Base-by-base conservation (phyloP, 2,329 filamentous ascomycete species). In the Phaeophleospora eucalypticola region DNA sequence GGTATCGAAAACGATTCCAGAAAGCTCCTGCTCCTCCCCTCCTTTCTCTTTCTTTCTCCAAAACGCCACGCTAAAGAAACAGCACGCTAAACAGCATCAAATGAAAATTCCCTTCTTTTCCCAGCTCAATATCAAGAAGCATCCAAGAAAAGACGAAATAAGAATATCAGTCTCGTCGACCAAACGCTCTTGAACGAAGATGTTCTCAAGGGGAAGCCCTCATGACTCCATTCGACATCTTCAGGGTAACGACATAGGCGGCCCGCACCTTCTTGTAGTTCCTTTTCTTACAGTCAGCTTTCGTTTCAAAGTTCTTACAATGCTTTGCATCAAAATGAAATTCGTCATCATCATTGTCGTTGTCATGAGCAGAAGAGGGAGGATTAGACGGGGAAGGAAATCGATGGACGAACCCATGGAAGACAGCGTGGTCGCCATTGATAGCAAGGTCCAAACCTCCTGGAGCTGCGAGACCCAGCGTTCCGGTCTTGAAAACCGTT, bases 401-500 rank as follows among this genome's bases (percentile, higher is more conserved):
- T 7, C 24, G 24, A 12, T 29, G 24, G 6, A 29, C 24, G 24
- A 29, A 55, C 45, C 58, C 63, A 53, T 65, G 63, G 50, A 60
- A 66, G n/a, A 66, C 51, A 1, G 60, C 56, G 36, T 59, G 55
- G 21, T 61, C 44, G 0, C 63, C 64, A 52, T 65, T 60, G 18
- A 59, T 53, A 6, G 58, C 60, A 16, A 65, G 45, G 49, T 65
- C 60, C 20, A 63, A 41, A 2, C 62, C 60, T 14, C 63, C 64
- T 1, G 63, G 61, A 15, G 61, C 59, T 10, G 14, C 34, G 50
- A 66, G 51, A 1, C 57, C 61, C 29, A 54, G 33, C 1, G 37
- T 54, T 0, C 60, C 60, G 3, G 59, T 64, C 15, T 48, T 39
- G 33, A 63, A 60, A 1, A 65, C 42, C 7, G 47, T 45, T 3